Evolutionary conservation across 805 yeast genomes (phyloP).

Genomic region (Grigorovia yakushimaensis): DNA sequence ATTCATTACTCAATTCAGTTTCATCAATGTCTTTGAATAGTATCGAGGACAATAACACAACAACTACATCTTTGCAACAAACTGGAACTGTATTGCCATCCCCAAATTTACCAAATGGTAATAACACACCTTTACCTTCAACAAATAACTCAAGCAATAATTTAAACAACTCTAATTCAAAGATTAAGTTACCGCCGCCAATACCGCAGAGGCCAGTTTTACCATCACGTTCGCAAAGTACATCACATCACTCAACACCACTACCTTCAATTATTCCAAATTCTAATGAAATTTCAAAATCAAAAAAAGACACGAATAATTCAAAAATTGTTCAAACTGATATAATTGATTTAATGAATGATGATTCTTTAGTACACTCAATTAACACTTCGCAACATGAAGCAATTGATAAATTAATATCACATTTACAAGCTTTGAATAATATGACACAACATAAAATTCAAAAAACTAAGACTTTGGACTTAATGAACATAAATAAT

Average conservation of each 20-base stretch:
- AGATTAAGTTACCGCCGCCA: neutral
- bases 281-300: neutral
- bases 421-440: neutral
- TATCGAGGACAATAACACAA: neutral
- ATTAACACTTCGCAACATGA: neutral
- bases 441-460: neutral
- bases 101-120: neutral
- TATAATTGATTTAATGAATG: constrained; percentile 9
- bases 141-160: neutral
- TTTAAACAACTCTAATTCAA: neutral
- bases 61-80: neutral
- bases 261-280: neutral
- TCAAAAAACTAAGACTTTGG: neutral
- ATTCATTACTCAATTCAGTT: neutral
- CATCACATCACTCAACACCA: neutral
- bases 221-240: neutral
- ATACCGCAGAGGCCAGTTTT: neutral
- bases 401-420: neutral
- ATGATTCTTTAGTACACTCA: neutral
- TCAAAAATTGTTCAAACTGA: neutral
- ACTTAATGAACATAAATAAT: neutral
- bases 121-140: neutral
- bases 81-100: neutral
- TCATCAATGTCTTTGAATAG: neutral
- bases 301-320: neutral